Evolutionary conservation across 345 rosid genomes (phyloP).

Genomic region (Excoecaria cochinchinensis): DNA sequence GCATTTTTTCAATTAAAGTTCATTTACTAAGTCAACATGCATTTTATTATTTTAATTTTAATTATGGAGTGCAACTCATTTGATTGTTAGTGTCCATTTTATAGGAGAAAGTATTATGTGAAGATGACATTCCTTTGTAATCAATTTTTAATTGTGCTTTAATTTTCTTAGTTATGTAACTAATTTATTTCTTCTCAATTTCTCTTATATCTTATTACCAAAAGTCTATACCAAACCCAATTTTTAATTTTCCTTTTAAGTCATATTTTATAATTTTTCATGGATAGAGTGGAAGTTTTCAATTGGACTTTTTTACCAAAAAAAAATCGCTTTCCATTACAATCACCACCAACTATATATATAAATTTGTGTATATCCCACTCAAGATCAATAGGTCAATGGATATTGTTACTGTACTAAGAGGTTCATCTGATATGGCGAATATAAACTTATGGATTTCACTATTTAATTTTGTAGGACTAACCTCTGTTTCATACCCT

Average conservation of each 20-base stretch:
- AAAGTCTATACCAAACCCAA: neutral
- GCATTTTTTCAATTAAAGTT: too few relatives aligned
- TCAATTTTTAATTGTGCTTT: too few relatives aligned
- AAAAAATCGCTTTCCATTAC: neutral
- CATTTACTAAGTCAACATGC: too few relatives aligned
- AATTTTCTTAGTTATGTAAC: too few relatives aligned
- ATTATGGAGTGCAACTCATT: slow-evolving; percentile 13
- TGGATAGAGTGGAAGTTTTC: neutral
- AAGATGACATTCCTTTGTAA: neutral
- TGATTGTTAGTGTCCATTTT: neutral
- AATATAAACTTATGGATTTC: too few relatives aligned
- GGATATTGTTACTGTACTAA: neutral
- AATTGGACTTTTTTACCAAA: too few relatives aligned
- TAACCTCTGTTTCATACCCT: too few relatives aligned
- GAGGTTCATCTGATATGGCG: too few relatives aligned
- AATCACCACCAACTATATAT: neutral
- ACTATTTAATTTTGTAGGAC: too few relatives aligned
- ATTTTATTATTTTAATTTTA: neutral
- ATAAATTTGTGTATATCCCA: neutral
- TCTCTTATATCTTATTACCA: too few relatives aligned
- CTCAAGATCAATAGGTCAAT: neutral
- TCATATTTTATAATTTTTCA: neutral
- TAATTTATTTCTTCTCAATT: too few relatives aligned
- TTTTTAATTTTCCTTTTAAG: neutral
- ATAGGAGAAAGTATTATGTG: neutral